These are phyloP conservation scores for Boeremia lycopersici DNA, from an alignment of 2,329 filamentous ascomycete genomes.

Conservation along the genomic window DNA sequence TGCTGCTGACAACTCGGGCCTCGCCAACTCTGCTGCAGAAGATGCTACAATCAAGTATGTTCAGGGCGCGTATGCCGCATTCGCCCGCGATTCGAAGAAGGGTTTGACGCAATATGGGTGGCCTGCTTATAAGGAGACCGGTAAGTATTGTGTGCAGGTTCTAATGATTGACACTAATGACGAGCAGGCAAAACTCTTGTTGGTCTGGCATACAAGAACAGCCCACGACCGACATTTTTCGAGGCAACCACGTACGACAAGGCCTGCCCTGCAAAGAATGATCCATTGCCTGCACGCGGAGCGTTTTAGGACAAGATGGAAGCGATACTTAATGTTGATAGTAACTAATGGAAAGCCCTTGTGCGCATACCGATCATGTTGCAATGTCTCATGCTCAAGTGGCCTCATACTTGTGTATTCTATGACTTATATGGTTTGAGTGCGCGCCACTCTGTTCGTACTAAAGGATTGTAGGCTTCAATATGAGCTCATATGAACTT, in stretches of 20 bases:
- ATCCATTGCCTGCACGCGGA: slow-evolving; percentile 32
- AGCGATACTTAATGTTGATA: background rate
- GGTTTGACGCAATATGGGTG: slow-evolving; percentile 43
- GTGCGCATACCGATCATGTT: background rate
- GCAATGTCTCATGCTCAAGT: too few relatives aligned
- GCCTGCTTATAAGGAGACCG: slow-evolving; percentile 26
- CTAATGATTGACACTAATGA: background rate
- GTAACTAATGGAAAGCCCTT: background rate
- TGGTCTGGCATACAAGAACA: slow-evolving; percentile 29
- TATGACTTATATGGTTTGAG: too few relatives aligned
- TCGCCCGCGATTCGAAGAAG: slow-evolving; percentile 39
- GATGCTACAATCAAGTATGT: slow-evolving; percentile 40
- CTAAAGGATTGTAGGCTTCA: background rate
- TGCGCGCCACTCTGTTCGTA: too few relatives aligned
- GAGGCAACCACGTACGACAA: slow-evolving; percentile 27
- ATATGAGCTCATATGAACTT: background rate
- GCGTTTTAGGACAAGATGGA: slow-evolving; percentile 19
- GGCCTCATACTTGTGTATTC: too few relatives aligned
- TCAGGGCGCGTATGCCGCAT: slow-evolving; percentile 43
- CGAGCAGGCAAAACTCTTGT: slow-evolving; percentile 24
- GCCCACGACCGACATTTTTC: slow-evolving; percentile 24
- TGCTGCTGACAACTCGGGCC: slow-evolving; percentile 31
- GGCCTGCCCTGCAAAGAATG: slow-evolving; percentile 30
- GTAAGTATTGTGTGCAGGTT: slow-evolving; percentile 13
- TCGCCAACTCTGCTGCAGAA: slow-evolving; percentile 31